Percentiles rank a stretch among this genome's conserved stretches.
Conservation (phyloP, 495 filamentous ascomycete species). For the Aspergillus affinis region DNA sequence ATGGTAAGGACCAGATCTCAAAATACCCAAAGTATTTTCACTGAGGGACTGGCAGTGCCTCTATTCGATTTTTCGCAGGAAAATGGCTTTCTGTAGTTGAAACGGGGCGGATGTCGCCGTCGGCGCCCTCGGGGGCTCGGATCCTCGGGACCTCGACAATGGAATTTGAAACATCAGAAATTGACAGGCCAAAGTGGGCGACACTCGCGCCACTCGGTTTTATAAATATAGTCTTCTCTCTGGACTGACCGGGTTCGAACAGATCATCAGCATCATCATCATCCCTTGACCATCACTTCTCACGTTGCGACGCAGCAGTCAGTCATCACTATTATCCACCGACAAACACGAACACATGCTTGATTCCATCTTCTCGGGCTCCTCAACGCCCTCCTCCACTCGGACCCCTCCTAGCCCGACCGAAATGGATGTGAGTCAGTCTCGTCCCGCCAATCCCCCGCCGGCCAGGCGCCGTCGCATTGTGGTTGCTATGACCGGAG, state of each 20-base stretch:
- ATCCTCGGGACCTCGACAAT: slow-evolving; percentile 13
- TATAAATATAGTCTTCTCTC: neutral
- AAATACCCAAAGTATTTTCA: neutral
- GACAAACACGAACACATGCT: neutral
- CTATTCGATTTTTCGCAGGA: slow-evolving; percentile 32
- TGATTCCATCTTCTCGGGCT: slow-evolving; percentile 1
- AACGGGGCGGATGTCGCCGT: neutral
- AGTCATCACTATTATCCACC: neutral
- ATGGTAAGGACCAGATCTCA: slow-evolving; percentile 20
- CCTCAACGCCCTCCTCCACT: neutral
- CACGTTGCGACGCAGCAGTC: neutral
- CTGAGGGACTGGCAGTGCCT: slow-evolving; percentile 19
- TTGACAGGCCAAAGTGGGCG: neutral
- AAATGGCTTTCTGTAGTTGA: slow-evolving; percentile 13
- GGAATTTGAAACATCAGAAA: neutral
- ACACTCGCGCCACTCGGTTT: neutral
- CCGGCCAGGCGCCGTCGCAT: slow-evolving; percentile 22
- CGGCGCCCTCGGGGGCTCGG: neutral
- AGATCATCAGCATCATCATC: neutral
- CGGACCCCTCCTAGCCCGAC: neutral
- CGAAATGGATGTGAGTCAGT: neutral
- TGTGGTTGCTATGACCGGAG: slow-evolving; percentile 43
- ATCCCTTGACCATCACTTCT: neutral
- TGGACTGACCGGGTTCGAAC: neutral
- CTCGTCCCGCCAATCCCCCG: neutral